These are phyloP conservation scores for Alternaria burnsii DNA, from an alignment of 2,329 filamentous ascomycete genomes.

Conservation along the genomic window DNA sequence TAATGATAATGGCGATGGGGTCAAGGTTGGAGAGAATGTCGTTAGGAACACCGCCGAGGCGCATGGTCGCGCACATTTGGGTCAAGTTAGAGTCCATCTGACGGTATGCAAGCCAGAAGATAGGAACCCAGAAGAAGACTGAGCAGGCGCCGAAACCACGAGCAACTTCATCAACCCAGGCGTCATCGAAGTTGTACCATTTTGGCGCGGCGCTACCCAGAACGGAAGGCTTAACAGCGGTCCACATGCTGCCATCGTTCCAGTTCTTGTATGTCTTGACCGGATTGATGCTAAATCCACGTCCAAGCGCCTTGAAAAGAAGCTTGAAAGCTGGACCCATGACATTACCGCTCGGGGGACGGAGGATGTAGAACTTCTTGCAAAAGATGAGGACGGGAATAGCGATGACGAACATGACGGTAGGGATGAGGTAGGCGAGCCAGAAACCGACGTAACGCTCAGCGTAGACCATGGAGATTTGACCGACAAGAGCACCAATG, in stretches of 20 bases:
- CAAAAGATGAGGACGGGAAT: slow-evolving; percentile 67
- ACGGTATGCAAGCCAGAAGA: slow-evolving; percentile 72
- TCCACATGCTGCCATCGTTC: slow-evolving; percentile 67
- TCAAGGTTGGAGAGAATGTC: slow-evolving; percentile 80
- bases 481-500: slow-evolving; percentile 48
- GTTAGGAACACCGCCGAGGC: slow-evolving; percentile 76
- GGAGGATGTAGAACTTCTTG: slow-evolving; percentile 67
- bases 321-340: slow-evolving; percentile 71
- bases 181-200: slow-evolving; percentile 83
- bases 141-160: slow-evolving; percentile 62
- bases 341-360: slow-evolving; percentile 72
- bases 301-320: slow-evolving; percentile 60
- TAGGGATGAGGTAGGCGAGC: slow-evolving; percentile 74
- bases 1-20: slow-evolving; percentile 76
- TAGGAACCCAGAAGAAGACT: slow-evolving; percentile 67
- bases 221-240: slow-evolving; percentile 70
- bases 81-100: slow-evolving; percentile 72
- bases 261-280: slow-evolving; percentile 64
- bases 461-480: slow-evolving; percentile 51
- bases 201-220: slow-evolving; percentile 64
- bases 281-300: slow-evolving; percentile 67
- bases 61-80: slow-evolving; percentile 73
- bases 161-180: slow-evolving; percentile 81
- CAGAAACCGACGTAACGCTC: slow-evolving; percentile 71
- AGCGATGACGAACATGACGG: slow-evolving; percentile 67